Percentiles rank a stretch among this genome's conserved stretches.
phyloP scores from a whole-genome alignment of 2,329 filamentous ascomycete species.

The Trichoderma koningii region DNA sequence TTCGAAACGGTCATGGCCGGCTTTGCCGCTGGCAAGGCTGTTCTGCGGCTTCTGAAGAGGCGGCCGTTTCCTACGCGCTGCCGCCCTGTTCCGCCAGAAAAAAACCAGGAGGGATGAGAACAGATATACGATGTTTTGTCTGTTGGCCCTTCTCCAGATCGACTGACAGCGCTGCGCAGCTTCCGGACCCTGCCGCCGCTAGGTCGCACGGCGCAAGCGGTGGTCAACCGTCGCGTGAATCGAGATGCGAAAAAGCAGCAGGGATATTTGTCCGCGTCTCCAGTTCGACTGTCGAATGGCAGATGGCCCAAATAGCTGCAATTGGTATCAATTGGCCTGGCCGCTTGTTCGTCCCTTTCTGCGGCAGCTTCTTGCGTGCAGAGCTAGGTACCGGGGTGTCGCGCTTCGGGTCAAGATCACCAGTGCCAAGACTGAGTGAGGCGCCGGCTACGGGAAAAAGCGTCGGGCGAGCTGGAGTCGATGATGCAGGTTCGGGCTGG shows the following conservation, averaged over 20 bases:
- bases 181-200: neutral
- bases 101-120: neutral
- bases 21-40: neutral
- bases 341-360: neutral
- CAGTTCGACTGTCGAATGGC: neutral
- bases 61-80: neutral
- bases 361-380: neutral
- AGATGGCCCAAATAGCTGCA: neutral
- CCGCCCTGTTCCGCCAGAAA: neutral
- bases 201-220: neutral
- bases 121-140: neutral
- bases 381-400: neutral
- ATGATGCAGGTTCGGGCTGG: constrained; percentile 9
- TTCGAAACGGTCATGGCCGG: constrained; percentile 6
- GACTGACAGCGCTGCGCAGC: constrained; percentile 1
- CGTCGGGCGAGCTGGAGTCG: neutral
- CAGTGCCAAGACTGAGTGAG: constrained; percentile 14
- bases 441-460: neutral
- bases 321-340: neutral
- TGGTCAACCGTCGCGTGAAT: neutral
- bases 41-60: neutral
- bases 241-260: neutral
- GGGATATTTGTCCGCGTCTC: neutral
- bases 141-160: neutral
- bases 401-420: constrained; percentile 13